Percentiles rank a stretch among this genome's conserved stretches.
phyloP scores from a whole-genome alignment of 2,329 filamentous ascomycete genomes.

The Colletotrichum caudatum region DNA sequence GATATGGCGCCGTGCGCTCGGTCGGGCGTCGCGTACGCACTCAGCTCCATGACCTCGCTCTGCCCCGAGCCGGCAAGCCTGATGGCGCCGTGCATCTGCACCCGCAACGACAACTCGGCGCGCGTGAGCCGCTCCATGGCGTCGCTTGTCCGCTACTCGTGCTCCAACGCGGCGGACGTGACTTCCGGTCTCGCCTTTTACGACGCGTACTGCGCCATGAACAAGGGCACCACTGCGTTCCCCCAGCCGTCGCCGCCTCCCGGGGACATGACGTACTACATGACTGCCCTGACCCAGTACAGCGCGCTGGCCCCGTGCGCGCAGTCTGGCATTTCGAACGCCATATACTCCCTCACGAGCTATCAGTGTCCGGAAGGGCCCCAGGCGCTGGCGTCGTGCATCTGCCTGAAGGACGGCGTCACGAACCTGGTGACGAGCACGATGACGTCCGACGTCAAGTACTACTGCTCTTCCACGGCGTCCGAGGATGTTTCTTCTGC shows the following conservation, averaged over 20 bases:
- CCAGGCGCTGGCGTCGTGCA: slow-evolving; percentile 64
- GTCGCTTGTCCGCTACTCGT: slow-evolving; percentile 57
- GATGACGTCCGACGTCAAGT: slow-evolving; percentile 60
- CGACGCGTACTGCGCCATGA: slow-evolving; percentile 64
- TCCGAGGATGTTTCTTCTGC: slow-evolving; percentile 61
- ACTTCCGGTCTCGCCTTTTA: slow-evolving; percentile 64
- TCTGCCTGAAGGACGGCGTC: slow-evolving; percentile 64
- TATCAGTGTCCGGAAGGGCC: slow-evolving; percentile 60
- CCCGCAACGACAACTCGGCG: slow-evolving; percentile 62
- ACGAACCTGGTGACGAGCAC: slow-evolving; percentile 55
- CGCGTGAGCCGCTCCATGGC: slow-evolving; percentile 58
- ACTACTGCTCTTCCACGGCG: slow-evolving; percentile 58
- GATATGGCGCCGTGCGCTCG: slow-evolving; percentile 59
- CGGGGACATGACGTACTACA: slow-evolving; percentile 67
- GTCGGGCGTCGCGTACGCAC: slow-evolving; percentile 53
- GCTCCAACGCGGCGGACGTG: slow-evolving; percentile 60
- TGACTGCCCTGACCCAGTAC: slow-evolving; percentile 63
- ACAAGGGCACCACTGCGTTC: slow-evolving; percentile 62
- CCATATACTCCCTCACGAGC: slow-evolving; percentile 52
- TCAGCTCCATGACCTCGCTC: slow-evolving; percentile 51
- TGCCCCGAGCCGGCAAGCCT: slow-evolving; percentile 56
- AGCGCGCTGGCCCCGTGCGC: slow-evolving; percentile 60
- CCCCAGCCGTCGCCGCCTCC: slow-evolving; percentile 60
- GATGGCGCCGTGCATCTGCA: slow-evolving; percentile 65
- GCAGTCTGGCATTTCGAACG: slow-evolving; percentile 57